Base-by-base conservation (phyloP, 2,329 filamentous ascomycete genomes). In the Teratosphaeria epicoccoides region DNA sequence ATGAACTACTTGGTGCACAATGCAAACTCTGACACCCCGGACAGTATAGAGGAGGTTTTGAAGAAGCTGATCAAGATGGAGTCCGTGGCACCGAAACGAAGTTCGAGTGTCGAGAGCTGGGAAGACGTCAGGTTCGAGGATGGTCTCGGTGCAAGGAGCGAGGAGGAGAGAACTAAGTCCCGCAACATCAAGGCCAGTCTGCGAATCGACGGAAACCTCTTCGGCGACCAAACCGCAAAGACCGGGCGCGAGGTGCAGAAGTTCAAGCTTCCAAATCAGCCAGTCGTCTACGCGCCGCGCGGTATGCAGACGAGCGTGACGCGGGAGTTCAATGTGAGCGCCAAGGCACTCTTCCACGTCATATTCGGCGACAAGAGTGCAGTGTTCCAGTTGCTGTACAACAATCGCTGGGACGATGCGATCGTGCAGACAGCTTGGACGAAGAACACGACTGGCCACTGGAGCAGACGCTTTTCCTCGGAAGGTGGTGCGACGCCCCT, bases 291-390 rank as follows among this genome's bases (percentile, higher is more conserved):
- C 66, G 84, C 88, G 52, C 93, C 93, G 1, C 80, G 85, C 55
- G 87, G 84, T 49, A 90, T 95, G 80, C 77, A 80, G 57, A 37
- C 24, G 17, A 84, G 84, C 6, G 81, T 87, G 1, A 87, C 95
- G 66, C 82, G 87, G 55, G 80, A 88, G 58, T 95, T 95, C 66
- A 86, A 94, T 59, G 84, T 97, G 55, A 94, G 88, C 56, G 85
- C 93, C 46, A 97, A 98, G 68, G 88, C 88, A 0, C 82, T 95
- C 52, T 98, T 97, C 68, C 91, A 97, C 64, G 87, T 97, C 14
- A 78, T 98, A 49, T 98, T 97, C 68, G 93, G 93, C 33, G 93
- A 98, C 69, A 95, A 91, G 71, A 95, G 88, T 66, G 88, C 90
- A 28, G 84, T 97, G 37, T 98, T 96, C 71, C 88, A 93, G 61